Evolutionary conservation across 2,329 filamentous ascomycete species (phyloP), one percentile per base, ranked within the genome.

Genomic region (Fusarium sp.): DNA sequence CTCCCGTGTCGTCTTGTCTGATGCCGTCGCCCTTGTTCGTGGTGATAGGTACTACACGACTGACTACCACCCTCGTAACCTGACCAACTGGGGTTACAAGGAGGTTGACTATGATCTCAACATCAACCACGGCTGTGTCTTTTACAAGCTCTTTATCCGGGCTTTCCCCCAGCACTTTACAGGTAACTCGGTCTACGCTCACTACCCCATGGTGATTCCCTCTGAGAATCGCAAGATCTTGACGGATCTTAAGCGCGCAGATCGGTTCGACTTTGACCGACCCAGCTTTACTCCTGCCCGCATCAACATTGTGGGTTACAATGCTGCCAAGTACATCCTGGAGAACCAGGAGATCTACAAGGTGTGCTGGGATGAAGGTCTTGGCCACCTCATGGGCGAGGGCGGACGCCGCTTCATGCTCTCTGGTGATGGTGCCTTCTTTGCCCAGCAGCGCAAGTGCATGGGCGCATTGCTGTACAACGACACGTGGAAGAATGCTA

Each of bases 11-110:
- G 90, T 96, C 3, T 83, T 96, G 6, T 94, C 92, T 0, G 94
- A 96, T 76, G 93, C 94, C 1, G 93, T 95, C 0, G 89, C 92
- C n/a, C 87, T 96, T 6, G 93, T 95, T 8, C 89, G 94, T 27
- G 93, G 93, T 37, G 94, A 97, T 78, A 86, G 94, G 23, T 92
- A 94, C 84, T 95, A 95, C 84, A 95, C 93, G 0, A 87, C 83
- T n/a, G 94, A 96, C 81, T 95, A 93, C 81, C 90, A 92, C 75
- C 90, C 94, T 0, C 89, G 90, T 10, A 90, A 91, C 76, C 83
- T 97, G 56, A 97, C 94, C 2, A 95, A 94, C 83, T 97, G 94
- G 94, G 94, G 94, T 23, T 96, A 90, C 84, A 90, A 91, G 64
- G 92, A 95, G 80, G 92, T 90, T 5, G 88, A 93, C 23, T 94